Conservation (phyloP, 768 basidiomycete genomes). For the Nevesoporus exiguus region DNA sequence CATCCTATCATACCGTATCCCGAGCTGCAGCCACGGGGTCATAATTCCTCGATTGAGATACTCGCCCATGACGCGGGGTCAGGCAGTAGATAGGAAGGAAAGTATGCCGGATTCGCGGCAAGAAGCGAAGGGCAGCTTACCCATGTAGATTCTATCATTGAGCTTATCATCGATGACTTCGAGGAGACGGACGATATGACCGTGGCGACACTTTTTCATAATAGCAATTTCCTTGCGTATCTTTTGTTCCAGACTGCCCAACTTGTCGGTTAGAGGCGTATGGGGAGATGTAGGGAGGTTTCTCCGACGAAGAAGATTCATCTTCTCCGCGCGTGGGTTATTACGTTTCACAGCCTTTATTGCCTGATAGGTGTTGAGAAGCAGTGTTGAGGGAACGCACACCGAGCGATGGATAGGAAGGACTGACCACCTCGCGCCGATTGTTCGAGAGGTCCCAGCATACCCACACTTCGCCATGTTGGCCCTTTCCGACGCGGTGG, state of each 20-base stretch:
- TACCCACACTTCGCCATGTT: slow-evolving; percentile 86
- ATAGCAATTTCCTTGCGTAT: slow-evolving; percentile 95
- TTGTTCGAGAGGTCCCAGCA: slow-evolving; percentile 52
- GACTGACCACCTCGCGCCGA: slow-evolving; percentile 48
- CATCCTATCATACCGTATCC: slow-evolving; percentile 32
- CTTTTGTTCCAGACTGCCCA: slow-evolving; percentile 73
- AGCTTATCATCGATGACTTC: slow-evolving; percentile 95
- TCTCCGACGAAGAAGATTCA: slow-evolving; percentile 50
- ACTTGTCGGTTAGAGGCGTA: slow-evolving; percentile 60
- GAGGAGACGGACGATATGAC: slow-evolving; percentile 82
- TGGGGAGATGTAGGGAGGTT: slow-evolving; percentile 43
- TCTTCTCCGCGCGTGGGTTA: slow-evolving; percentile 66
- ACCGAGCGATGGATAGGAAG: slow-evolving; percentile 6
- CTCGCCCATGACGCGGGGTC: slow-evolving; percentile 27
- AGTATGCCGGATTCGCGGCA: slow-evolving; percentile 12
- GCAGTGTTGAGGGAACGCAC: slow-evolving; percentile 6
- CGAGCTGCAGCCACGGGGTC: slow-evolving; percentile 32
- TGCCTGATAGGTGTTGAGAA: slow-evolving; percentile 45
- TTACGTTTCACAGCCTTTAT: slow-evolving; percentile 76
- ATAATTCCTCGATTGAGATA: slow-evolving; percentile 30
- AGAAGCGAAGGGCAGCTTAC: slow-evolving; percentile 47
- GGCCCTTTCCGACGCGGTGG: slow-evolving; percentile 76
- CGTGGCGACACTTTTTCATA: slow-evolving; percentile 95
- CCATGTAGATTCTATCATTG: slow-evolving; percentile 88
- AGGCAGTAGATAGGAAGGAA: slow-evolving; percentile 22